Evolutionary conservation across 495 filamentous ascomycete genomes (phyloP).

Genomic region (Xylaria scruposa): DNA sequence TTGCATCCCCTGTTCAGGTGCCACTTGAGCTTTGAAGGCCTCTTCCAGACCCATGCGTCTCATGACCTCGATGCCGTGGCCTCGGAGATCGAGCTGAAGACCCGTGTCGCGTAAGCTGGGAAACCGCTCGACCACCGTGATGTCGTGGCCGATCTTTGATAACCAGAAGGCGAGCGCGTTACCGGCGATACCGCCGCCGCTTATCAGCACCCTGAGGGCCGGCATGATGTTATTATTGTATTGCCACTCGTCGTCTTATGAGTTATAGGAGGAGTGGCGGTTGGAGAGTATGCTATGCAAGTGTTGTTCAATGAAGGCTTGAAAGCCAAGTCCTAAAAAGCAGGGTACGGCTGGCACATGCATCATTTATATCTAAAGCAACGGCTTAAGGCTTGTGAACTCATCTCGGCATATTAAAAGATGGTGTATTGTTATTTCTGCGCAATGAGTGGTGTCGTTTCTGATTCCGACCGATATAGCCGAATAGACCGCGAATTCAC

Average conservation of each 20-base stretch:
- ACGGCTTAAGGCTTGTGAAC: background rate
- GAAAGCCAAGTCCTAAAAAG: background rate
- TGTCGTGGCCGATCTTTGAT: constrained; percentile 53
- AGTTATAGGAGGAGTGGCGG: background rate
- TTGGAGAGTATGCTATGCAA: background rate
- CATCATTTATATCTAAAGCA: constrained; percentile 3
- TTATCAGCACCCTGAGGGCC: constrained; percentile 54
- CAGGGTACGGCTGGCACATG: background rate
- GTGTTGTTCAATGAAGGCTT: background rate
- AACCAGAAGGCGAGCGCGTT: constrained; percentile 61
- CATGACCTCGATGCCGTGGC: constrained; percentile 55
- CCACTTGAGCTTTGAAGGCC: constrained; percentile 47
- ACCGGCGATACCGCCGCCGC: constrained; percentile 51
- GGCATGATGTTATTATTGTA: constrained; percentile 28
- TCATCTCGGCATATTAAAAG: constrained; percentile 14
- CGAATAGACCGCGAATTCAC: constrained; percentile 26
- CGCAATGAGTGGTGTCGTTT: background rate
- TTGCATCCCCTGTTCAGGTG: constrained; percentile 50
- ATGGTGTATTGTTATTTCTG: background rate
- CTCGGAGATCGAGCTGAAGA: constrained; percentile 60
- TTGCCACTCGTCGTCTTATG: background rate
- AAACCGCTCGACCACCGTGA: constrained; percentile 62
- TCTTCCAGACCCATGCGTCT: constrained; percentile 58
- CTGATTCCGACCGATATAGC: constrained; percentile 10
- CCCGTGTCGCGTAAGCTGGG: constrained; percentile 52